These are phyloP conservation scores for Basidiobolus heterosporus DNA, from an alignment of 371 early-diverging fungal species.

Conservation along the genomic window DNA sequence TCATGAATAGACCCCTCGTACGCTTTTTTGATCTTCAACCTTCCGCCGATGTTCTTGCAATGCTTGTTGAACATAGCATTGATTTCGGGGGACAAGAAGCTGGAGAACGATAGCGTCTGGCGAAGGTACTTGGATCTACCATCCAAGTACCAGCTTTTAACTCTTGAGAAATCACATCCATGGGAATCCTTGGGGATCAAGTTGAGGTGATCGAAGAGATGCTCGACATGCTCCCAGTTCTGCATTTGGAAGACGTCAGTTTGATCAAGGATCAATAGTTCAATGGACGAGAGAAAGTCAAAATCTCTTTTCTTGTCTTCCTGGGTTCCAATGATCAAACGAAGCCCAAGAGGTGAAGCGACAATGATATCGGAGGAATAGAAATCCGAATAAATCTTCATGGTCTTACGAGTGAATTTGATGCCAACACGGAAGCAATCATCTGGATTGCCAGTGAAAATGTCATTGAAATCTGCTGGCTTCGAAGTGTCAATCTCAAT, in stretches of 20 bases:
- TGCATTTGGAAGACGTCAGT: conserved; percentile 83
- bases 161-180: conserved; percentile 86
- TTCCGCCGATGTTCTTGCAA: conserved; percentile 60
- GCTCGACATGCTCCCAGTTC: conserved; percentile 91
- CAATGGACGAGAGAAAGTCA: conserved; percentile 87
- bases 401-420: conserved; percentile 64
- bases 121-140: conserved; percentile 69
- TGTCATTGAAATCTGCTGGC: conserved; percentile 10
- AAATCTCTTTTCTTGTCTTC: conserved; percentile 71
- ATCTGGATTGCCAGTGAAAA: conserved; percentile 86
- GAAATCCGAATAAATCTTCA: conserved; percentile 74
- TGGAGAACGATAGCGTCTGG: conserved; percentile 69
- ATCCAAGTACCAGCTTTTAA: conserved; percentile 74
- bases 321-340: conserved; percentile 66
- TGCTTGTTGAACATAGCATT: conserved; percentile 62
- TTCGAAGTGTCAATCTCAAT: conserved; percentile 30
- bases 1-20: conserved; percentile 56
- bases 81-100: conserved; percentile 73
- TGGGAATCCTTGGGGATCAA: conserved; percentile 69
- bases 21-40: conserved; percentile 42
- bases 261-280: conserved; percentile 74
- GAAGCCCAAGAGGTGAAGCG: conserved; percentile 82
- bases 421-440: conserved; percentile 91
- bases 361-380: conserved; percentile 82
- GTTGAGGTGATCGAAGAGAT: conserved; percentile 69